These are phyloP conservation scores for Solanum raphanifolium DNA, from an alignment of 257 asterid genomes.

Conservation along the genomic window DNA sequence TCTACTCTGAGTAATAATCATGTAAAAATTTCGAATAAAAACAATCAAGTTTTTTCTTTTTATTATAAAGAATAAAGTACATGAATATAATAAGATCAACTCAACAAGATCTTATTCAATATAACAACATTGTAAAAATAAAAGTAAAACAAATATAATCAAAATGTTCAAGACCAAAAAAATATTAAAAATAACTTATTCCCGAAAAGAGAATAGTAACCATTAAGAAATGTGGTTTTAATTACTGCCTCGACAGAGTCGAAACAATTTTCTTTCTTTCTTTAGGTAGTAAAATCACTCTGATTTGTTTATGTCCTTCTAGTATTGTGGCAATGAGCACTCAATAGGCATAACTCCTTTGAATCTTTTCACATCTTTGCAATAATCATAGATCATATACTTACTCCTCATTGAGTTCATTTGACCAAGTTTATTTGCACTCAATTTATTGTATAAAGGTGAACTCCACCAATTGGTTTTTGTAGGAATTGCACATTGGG, in stretches of 20 bases:
- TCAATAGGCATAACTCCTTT: conserved; percentile 45
- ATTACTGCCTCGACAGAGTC: too few relatives aligned
- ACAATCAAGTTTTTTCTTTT: background rate
- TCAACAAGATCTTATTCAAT: background rate
- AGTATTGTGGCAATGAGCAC: conserved; percentile 35
- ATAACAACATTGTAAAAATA: background rate
- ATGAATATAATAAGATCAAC: background rate
- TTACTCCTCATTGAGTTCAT: conserved; percentile 35
- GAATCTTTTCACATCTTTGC: conserved; percentile 35
- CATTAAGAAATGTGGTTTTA: too few relatives aligned
- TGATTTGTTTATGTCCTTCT: background rate
- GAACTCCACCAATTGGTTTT: conserved; percentile 36
- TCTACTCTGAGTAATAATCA: background rate
- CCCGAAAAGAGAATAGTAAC: background rate
- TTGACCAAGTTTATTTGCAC: conserved; percentile 8
- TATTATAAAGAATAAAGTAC: background rate
- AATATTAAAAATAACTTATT: background rate
- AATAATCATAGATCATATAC: conserved; percentile 54
- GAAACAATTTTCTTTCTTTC: background rate
- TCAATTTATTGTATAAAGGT: conserved; percentile 17
- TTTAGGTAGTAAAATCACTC: background rate
- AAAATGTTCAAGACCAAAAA: background rate
- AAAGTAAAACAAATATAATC: background rate
- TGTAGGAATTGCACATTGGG: conserved; percentile 22
- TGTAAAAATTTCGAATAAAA: too few relatives aligned